phyloP scores from a whole-genome alignment of 495 filamentous ascomycete genomes.

The Glonium stellatum region DNA sequence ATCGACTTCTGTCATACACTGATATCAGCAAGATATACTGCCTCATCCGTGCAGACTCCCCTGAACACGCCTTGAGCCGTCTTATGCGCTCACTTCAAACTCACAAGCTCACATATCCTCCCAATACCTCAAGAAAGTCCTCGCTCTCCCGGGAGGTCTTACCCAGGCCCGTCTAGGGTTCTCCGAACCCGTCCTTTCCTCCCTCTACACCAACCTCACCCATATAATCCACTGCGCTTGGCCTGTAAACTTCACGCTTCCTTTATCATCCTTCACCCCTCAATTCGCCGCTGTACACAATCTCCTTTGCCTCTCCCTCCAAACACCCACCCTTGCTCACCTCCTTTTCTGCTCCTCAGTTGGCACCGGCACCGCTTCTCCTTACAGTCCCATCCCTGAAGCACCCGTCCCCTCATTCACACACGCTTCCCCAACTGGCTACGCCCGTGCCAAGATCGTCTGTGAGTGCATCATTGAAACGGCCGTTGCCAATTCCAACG shows the following conservation, averaged over 20 bases:
- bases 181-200: not conserved
- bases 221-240: slow-evolving; percentile 2
- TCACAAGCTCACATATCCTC: not conserved
- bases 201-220: not conserved
- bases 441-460: slow-evolving; percentile 52
- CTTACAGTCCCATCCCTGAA: not conserved
- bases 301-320: slow-evolving; percentile 5
- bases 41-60: not conserved
- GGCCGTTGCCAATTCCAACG: slow-evolving; percentile 31
- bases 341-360: slow-evolving; percentile 36
- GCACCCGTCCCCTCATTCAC: slow-evolving; percentile 31
- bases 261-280: not conserved
- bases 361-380: slow-evolving; percentile 8
- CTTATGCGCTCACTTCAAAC: not conserved
- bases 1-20: slow-evolving; percentile 21
- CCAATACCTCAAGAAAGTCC: not conserved
- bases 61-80: not conserved
- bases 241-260: slow-evolving; percentile 2
- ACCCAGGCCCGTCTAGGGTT: not conserved
- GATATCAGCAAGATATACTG: not conserved
- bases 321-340: slow-evolving; percentile 28
- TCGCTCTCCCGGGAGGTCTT: not conserved
- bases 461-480: slow-evolving; percentile 38
- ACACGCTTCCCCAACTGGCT: slow-evolving; percentile 45
- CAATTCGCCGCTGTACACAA: not conserved